phyloP scores from a whole-genome alignment of 306 rosid genomes.

The Cucumis sativus region Cucumber_9930_V3 NC_026659.2:4716501-4717000 shows the following conservation, averaged over 20 bases:
- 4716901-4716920: neutral
- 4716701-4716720: conserved; percentile 22
- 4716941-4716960: neutral
- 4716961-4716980: neutral
- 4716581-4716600: too few relatives aligned
- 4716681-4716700: conserved; percentile 39
- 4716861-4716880: neutral
- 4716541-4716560: too few relatives aligned
- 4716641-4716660: neutral
- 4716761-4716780: conserved; percentile 27
- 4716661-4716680: conserved; percentile 30
- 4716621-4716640: neutral
- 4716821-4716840: conserved; percentile 25
- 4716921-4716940: too few relatives aligned
- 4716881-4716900: neutral
- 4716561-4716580: too few relatives aligned
- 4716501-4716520: too few relatives aligned
- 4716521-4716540: too few relatives aligned
- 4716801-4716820: conserved; percentile 36
- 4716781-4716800: conserved; percentile 30
- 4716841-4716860: neutral
- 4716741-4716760: conserved; percentile 43
- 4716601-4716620: neutral
- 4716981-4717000: neutral
- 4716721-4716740: conserved; percentile 29